Evolutionary conservation across 2,329 filamentous ascomycete species (phyloP).

Genomic region (Colletotrichum tofieldiae): DNA sequence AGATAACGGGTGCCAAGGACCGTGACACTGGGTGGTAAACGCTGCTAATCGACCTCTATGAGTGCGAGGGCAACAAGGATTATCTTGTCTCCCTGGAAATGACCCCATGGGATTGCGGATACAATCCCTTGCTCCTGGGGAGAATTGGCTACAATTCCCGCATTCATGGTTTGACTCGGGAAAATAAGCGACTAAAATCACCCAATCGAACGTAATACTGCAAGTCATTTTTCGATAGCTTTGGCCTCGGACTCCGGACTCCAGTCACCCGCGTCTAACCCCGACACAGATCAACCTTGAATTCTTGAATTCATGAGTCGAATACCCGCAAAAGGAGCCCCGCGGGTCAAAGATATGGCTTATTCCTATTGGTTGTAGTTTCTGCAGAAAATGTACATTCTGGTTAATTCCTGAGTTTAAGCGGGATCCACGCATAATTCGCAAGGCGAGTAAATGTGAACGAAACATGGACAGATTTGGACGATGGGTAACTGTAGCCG

Average conservation of each 20-base stretch:
- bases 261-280: not conserved
- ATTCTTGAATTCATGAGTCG: not conserved
- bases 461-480: too few relatives aligned
- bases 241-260: not conserved
- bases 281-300: not conserved
- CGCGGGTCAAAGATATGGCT: too few relatives aligned
- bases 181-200: constrained; percentile 23
- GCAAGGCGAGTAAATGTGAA: too few relatives aligned
- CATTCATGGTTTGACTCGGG: constrained; percentile 22
- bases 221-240: not conserved
- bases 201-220: not conserved
- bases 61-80: constrained; percentile 29
- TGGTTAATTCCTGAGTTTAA: not conserved
- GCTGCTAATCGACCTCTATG: constrained; percentile 3
- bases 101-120: constrained; percentile 22
- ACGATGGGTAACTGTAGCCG: too few relatives aligned
- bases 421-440: too few relatives aligned
- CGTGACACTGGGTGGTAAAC: constrained; percentile 10
- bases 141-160: constrained; percentile 12
- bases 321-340: not conserved
- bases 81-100: constrained; percentile 28
- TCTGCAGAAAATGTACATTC: not conserved
- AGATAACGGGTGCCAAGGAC: constrained; percentile 29
- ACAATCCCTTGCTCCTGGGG: constrained; percentile 21
- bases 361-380: not conserved